These are phyloP conservation scores for Primulina eburnea DNA, from an alignment of 257 asterid species.

Conservation along the genomic window DNA sequence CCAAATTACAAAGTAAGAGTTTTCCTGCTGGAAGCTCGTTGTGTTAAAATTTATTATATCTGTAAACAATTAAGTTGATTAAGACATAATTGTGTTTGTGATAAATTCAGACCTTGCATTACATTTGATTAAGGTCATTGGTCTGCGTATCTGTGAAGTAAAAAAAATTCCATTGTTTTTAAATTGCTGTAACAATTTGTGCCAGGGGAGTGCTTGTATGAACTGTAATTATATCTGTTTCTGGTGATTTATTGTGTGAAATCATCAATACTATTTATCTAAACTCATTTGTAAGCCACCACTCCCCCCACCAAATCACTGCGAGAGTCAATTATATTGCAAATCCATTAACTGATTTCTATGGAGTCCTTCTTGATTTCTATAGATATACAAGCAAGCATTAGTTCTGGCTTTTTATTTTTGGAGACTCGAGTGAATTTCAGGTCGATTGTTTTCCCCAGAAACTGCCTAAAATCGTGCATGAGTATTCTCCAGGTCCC, in stretches of 20 bases:
- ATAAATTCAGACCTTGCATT: not conserved
- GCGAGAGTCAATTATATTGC: too few species aligned
- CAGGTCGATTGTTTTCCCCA: too few species aligned
- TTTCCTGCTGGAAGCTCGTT: conserved; percentile 6
- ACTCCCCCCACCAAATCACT: too few species aligned
- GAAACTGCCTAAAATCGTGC: too few species aligned
- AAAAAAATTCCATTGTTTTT: too few species aligned
- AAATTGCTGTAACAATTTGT: not conserved
- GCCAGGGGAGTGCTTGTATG: not conserved
- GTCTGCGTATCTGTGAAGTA: conserved; percentile 32
- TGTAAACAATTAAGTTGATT: not conserved
- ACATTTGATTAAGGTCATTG: not conserved
- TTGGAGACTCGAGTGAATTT: too few species aligned
- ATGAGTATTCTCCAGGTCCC: too few species aligned
- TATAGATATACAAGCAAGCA: too few species aligned
- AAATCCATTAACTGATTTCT: too few species aligned
- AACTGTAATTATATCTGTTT: not conserved
- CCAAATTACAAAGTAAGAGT: conserved; percentile 61
- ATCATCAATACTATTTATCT: not conserved
- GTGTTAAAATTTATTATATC: not conserved
- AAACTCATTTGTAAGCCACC: too few species aligned
- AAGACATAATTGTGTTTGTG: not conserved
- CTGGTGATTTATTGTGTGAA: not conserved
- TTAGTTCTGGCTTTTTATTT: too few species aligned
- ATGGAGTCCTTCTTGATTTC: too few species aligned